Conservation (phyloP, 2,329 filamentous ascomycete species). For the Exophiala sideris region DNA sequence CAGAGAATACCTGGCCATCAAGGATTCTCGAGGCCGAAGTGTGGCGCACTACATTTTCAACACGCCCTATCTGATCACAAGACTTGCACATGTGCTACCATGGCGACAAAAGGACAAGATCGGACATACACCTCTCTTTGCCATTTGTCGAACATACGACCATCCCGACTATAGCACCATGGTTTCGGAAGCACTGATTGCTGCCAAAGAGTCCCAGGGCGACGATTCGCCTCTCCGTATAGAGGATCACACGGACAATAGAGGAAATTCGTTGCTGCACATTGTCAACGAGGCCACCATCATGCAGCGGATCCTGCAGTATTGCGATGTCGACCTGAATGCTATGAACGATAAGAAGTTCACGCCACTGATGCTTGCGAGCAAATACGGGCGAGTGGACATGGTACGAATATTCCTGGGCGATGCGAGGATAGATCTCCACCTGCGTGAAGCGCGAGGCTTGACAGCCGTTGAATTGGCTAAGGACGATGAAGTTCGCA, state of each 20-base stretch:
- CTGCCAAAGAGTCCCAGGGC: conserved; percentile 69
- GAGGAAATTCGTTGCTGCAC: conserved; percentile 93
- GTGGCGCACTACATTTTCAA: conserved; percentile 96
- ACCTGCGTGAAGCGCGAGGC: conserved; percentile 78
- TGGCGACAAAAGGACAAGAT: conserved; percentile 94
- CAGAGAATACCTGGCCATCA: conserved; percentile 65
- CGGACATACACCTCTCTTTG: conserved; percentile 95
- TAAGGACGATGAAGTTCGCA: conserved; percentile 95
- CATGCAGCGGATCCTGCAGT: conserved; percentile 69
- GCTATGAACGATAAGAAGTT: conserved; percentile 93
- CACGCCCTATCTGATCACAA: conserved; percentile 72
- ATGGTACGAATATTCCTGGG: conserved; percentile 85
- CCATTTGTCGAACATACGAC: conserved; percentile 91
- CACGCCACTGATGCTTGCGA: conserved; percentile 94
- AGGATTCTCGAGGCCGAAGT: conserved; percentile 83
- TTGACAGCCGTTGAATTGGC: conserved; percentile 93
- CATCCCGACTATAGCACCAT: conserved; percentile 81
- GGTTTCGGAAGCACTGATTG: conserved; percentile 76
- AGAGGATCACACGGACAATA: conserved; percentile 87
- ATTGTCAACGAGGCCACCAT: conserved; percentile 84
- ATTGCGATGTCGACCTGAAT: conserved; percentile 93
- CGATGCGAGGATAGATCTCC: conserved; percentile 81
- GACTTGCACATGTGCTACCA: conserved; percentile 73
- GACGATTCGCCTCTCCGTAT: conserved; percentile 80
- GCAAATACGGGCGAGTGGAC: conserved; percentile 94